A percentile compares a stretch with the other conserved stretches of the same genome.
These are phyloP conservation scores for Syzygium aromaticum DNA, from an alignment of 345 rosid species.

Conservation along the genomic window DNA sequence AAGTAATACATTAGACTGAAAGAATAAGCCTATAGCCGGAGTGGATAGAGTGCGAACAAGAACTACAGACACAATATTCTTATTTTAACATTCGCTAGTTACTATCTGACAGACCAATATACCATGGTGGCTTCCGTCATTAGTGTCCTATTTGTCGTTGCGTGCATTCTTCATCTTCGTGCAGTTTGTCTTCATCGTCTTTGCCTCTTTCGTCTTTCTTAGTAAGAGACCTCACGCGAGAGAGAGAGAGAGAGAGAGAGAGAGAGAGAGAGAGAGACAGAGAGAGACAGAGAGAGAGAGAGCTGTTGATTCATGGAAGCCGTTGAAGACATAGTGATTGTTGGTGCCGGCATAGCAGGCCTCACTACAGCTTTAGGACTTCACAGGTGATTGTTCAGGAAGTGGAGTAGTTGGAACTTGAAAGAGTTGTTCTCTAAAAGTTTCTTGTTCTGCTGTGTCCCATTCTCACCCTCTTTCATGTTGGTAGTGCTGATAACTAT, in stretches of 20 bases:
- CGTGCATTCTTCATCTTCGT: background rate
- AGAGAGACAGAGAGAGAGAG: too few species aligned
- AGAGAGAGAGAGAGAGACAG: background rate
- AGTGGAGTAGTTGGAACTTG: background rate
- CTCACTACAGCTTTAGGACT: constrained; percentile 54
- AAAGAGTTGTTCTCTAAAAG: background rate
- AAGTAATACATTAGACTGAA: background rate
- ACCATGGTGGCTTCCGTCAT: background rate
- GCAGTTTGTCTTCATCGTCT: background rate
- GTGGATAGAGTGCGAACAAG: background rate
- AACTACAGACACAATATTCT: background rate
- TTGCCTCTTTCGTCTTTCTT: background rate
- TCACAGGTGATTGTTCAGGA: constrained; percentile 3
- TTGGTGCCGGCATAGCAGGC: constrained; percentile 62
- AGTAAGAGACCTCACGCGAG: background rate
- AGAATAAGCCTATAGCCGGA: background rate
- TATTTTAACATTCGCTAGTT: background rate
- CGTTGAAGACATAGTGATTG: constrained; percentile 30
- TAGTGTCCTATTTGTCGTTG: background rate
- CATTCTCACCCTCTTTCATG: background rate
- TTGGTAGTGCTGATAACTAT: background rate
- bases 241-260: background rate
- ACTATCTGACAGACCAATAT: background rate
- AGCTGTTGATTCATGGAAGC: background rate
- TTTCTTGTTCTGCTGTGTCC: background rate